Evolutionary conservation across 164 flowering plant species (phyloP).

Genomic region (Tinospora cordifolia): DNA sequence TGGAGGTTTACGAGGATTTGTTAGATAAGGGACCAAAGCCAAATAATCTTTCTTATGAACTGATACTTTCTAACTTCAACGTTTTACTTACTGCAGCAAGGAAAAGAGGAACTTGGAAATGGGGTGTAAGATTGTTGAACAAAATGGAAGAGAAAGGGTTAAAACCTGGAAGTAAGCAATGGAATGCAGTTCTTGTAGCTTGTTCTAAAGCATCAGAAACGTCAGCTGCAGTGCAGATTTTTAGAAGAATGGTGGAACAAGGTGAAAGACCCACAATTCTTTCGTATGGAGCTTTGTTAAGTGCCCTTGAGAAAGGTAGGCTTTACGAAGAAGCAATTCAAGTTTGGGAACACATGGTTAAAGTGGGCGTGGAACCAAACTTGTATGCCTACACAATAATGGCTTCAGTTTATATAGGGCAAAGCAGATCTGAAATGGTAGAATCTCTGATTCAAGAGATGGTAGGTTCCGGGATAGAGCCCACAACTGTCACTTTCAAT

Average conservation of each 20-base stretch:
- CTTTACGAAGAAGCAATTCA: slow-evolving; percentile 73
- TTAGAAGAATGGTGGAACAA: slow-evolving; percentile 75
- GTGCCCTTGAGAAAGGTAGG: slow-evolving; percentile 89
- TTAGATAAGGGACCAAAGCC: slow-evolving; percentile 91
- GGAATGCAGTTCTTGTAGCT: slow-evolving; percentile 95
- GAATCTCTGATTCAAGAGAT: slow-evolving; percentile 60
- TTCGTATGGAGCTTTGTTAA: slow-evolving; percentile 92
- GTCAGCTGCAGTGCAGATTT: slow-evolving; percentile 74
- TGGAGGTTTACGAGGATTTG: slow-evolving; percentile 85
- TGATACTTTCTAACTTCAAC: slow-evolving; percentile 77
- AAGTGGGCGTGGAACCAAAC: slow-evolving; percentile 74
- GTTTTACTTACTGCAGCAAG: slow-evolving; percentile 65
- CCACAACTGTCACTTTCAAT: slow-evolving; percentile 85
- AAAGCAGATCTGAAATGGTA: slow-evolving; percentile 51
- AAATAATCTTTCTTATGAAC: slow-evolving; percentile 68
- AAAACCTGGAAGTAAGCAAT: slow-evolving; percentile 69
- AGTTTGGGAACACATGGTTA: slow-evolving; percentile 89
- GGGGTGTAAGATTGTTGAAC: slow-evolving; percentile 78
- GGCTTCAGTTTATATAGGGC: slow-evolving; percentile 68
- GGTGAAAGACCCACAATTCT: slow-evolving; percentile 83
- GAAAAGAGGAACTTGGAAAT: slow-evolving; percentile 83
- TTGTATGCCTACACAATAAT: slow-evolving; percentile 77
- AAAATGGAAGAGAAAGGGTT: slow-evolving; percentile 94
- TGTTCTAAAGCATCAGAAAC: slow-evolving; percentile 93
- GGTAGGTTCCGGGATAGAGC: slow-evolving; percentile 50